Evolutionary conservation across 2,329 filamentous ascomycete species (phyloP).

Genomic region (Lasiodiplodia theobromae): DNA sequence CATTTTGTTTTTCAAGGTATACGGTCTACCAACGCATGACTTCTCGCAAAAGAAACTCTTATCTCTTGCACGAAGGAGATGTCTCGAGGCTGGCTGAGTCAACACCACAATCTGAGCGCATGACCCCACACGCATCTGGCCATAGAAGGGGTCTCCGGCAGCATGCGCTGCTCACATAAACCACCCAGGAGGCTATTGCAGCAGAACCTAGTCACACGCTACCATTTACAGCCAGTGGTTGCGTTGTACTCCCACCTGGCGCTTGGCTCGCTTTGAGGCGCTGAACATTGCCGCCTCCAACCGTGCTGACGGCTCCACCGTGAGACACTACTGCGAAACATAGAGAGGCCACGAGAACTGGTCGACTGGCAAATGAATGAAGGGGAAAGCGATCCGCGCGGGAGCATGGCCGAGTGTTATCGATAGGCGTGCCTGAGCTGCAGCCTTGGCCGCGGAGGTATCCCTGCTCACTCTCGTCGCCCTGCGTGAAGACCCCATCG

Average conservation of each 20-base stretch:
- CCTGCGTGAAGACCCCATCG: slow-evolving; percentile 26
- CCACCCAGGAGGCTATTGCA: not conserved
- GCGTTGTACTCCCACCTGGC: slow-evolving; percentile 4
- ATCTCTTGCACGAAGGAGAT: not conserved
- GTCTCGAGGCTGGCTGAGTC: too few relatives aligned
- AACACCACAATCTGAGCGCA: not conserved
- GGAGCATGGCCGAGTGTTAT: slow-evolving; percentile 17
- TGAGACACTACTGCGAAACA: not conserved
- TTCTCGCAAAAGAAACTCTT: not conserved
- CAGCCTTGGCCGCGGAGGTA: slow-evolving; percentile 18
- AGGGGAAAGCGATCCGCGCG: not conserved
- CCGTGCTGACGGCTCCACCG: not conserved
- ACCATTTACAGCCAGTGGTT: not conserved
- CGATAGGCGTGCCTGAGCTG: slow-evolving; percentile 25
- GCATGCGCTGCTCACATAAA: not conserved
- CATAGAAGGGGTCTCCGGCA: not conserved
- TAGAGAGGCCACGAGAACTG: not conserved
- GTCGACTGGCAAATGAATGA: not conserved
- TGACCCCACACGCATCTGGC: not conserved
- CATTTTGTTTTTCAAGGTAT: not conserved
- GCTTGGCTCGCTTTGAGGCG: not conserved
- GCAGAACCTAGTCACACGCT: not conserved
- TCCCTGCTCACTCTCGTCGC: slow-evolving; percentile 21
- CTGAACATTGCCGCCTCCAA: not conserved
- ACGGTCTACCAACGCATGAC: not conserved